These are phyloP conservation scores for Fusarium fracticaudum DNA, from an alignment of 2,329 filamentous ascomycete species.

Conservation along the genomic window DNA sequence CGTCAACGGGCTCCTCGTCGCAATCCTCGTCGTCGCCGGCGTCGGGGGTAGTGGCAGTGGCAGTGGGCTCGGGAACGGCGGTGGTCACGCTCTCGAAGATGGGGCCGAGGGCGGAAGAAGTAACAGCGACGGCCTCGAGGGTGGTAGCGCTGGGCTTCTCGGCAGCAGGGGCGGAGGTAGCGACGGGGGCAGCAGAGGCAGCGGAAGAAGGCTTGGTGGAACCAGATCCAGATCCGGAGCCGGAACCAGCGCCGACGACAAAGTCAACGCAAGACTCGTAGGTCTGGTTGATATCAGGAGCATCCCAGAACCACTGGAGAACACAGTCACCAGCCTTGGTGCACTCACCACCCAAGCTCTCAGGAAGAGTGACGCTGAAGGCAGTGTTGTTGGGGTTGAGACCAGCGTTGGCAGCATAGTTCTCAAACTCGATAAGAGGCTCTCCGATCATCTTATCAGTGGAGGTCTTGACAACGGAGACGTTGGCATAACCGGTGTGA, in stretches of 20 bases:
- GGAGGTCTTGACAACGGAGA: conserved; percentile 65
- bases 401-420: conserved; percentile 60
- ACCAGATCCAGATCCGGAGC: neutral
- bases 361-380: conserved; percentile 66
- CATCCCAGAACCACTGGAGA: conserved; percentile 72
- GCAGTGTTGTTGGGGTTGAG: conserved; percentile 55
- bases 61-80: conserved; percentile 8
- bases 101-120: neutral
- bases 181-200: conserved; percentile 2
- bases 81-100: neutral
- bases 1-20: neutral
- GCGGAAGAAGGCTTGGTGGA: conserved; percentile 17
- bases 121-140: conserved; percentile 15
- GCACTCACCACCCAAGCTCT: conserved; percentile 56
- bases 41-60: conserved; percentile 6
- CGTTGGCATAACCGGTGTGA: conserved; percentile 61
- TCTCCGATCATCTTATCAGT: conserved; percentile 62
- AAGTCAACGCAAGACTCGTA: conserved; percentile 73
- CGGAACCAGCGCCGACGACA: conserved; percentile 29
- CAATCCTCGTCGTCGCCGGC: neutral
- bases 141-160: conserved; percentile 17
- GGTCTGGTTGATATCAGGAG: conserved; percentile 64
- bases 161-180: conserved; percentile 1
- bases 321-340: conserved; percentile 59
- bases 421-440: conserved; percentile 63